These are phyloP conservation scores for Gloeostereum incarnatum DNA, from an alignment of 768 basidiomycete genomes.

Conservation along the genomic window DNA sequence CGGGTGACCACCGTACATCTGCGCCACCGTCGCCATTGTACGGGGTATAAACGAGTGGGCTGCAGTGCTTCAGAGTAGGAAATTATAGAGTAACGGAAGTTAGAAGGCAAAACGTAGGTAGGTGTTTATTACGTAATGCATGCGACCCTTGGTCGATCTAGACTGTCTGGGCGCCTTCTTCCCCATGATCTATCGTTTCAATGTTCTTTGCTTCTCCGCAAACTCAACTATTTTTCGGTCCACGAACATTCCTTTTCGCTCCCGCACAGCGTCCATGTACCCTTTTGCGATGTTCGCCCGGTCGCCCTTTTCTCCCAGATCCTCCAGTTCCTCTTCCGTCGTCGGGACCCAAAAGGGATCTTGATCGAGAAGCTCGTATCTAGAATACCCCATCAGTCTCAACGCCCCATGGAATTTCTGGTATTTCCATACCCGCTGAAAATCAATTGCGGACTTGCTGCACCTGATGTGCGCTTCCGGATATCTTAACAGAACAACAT, in stretches of 20 bases:
- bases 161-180: too few relatives aligned
- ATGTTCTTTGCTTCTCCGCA: conserved; percentile 95
- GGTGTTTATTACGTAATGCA: too few relatives aligned
- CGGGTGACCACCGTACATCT: background rate
- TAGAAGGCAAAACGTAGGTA: too few relatives aligned
- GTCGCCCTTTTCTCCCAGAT: conserved; percentile 94
- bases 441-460: conserved; percentile 93
- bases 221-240: conserved; percentile 91
- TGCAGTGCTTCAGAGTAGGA: too few relatives aligned
- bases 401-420: background rate
- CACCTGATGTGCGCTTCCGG: conserved; percentile 91
- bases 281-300: conserved; percentile 85
- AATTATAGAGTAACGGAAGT: too few relatives aligned
- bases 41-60: too few relatives aligned
- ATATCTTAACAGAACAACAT: conserved; percentile 55
- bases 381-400: conserved; percentile 17
- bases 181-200: conserved; percentile 41
- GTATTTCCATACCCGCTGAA: conserved; percentile 71
- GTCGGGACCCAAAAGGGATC: conserved; percentile 99
- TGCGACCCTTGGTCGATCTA: too few relatives aligned
- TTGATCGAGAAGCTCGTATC: conserved; percentile 87
- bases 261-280: conserved; percentile 87
- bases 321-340: conserved; percentile 94
- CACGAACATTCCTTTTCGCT: conserved; percentile 92
- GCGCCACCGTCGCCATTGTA: background rate